These are phyloP conservation scores for Claviceps sp. DNA, from an alignment of 2,329 filamentous ascomycete genomes.

Conservation along the genomic window DNA sequence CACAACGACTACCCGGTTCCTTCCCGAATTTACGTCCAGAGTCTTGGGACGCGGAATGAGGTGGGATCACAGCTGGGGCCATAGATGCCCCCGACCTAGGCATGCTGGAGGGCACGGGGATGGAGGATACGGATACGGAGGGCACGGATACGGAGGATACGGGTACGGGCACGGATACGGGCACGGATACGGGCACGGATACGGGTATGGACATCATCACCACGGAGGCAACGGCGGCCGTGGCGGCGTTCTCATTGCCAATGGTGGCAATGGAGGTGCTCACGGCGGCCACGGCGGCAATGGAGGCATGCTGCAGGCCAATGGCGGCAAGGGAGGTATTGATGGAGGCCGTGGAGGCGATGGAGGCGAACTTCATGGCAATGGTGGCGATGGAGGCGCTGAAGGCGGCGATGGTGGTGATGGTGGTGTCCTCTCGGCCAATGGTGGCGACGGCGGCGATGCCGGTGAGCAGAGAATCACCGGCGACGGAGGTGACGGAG, in stretches of 20 bases:
- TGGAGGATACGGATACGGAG: not conserved
- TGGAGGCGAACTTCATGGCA: not conserved
- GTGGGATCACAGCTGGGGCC: not conserved
- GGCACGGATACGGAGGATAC: not conserved
- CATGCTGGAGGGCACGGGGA: not conserved
- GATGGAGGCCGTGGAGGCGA: not conserved
- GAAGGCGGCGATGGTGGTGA: not conserved
- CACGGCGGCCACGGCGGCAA: not conserved
- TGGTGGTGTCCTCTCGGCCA: not conserved
- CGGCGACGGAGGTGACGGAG: not conserved
- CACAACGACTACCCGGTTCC: not conserved
- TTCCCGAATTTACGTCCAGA: conserved; percentile 2
- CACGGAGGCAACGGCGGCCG: not conserved
- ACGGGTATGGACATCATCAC: no score
- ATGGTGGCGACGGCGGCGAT: not conserved
- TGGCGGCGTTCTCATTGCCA: not conserved
- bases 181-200: not conserved
- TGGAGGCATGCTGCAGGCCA: not conserved
- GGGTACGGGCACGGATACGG: not conserved
- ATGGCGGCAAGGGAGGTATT: not conserved
- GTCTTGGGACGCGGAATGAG: not conserved
- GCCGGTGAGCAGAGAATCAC: not conserved
- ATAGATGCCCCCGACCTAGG: not conserved
- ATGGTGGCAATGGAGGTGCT: not conserved
- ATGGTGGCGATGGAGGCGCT: not conserved